These are phyloP conservation scores for Calonectria multiphialidica DNA, from an alignment of 2,329 filamentous ascomycete genomes.

Conservation along the genomic window DNA sequence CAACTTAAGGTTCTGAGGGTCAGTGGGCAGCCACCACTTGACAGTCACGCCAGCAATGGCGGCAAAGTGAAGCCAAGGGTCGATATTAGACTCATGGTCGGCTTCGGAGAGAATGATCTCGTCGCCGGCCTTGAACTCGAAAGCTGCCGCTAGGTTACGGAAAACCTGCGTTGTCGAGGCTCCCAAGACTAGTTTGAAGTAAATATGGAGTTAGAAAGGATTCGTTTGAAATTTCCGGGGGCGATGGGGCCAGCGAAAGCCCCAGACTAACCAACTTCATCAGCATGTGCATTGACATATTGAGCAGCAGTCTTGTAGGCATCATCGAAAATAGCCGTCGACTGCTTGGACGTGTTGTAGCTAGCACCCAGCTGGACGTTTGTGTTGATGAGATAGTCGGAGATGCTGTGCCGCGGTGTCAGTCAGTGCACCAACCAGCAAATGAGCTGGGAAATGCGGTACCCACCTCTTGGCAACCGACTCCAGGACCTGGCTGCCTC, in stretches of 20 bases:
- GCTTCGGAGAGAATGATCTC: constrained; percentile 79
- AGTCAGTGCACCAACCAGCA: constrained; percentile 24
- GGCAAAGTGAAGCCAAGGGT: constrained; percentile 79
- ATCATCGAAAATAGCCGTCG: constrained; percentile 69
- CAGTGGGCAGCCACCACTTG: constrained; percentile 73
- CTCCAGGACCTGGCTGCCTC: constrained; percentile 78
- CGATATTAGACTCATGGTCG: constrained; percentile 84
- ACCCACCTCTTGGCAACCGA: constrained; percentile 56
- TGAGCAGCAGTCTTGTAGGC: constrained; percentile 75
- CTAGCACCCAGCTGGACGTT: constrained; percentile 84
- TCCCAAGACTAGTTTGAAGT: constrained; percentile 60
- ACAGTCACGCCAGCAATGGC: constrained; percentile 69
- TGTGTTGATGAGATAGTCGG: constrained; percentile 72
- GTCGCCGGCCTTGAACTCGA: constrained; percentile 66
- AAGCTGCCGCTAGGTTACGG: constrained; percentile 73
- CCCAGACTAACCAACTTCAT: constrained; percentile 70
- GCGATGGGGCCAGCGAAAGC: neutral
- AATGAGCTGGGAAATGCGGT: neutral
- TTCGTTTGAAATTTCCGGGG: neutral
- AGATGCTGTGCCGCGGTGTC: constrained; percentile 68
- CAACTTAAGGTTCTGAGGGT: constrained; percentile 2
- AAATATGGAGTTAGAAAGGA: constrained; percentile 7
- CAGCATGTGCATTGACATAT: constrained; percentile 75
- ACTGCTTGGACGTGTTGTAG: constrained; percentile 70
- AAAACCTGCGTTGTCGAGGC: constrained; percentile 82